Conservation (phyloP, 768 basidiomycete genomes). For the Lactifluus volemus region DNA sequence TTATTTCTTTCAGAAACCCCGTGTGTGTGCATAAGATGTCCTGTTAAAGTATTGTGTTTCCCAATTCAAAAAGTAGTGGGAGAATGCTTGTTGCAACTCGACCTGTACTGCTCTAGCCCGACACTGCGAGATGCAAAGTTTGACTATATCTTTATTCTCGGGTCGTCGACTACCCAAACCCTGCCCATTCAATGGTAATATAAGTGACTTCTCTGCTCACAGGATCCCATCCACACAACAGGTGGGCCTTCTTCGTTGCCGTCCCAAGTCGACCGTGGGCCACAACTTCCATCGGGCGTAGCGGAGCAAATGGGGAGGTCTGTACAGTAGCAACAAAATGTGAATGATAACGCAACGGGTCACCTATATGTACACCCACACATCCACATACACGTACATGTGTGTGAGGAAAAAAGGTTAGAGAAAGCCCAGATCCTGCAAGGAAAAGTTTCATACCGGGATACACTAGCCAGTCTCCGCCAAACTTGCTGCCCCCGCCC, state of each 20-base stretch:
- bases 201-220: conserved; percentile 56
- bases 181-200: conserved; percentile 84
- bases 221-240: conserved; percentile 86
- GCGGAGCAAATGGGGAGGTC: conserved; percentile 44
- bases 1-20: no score
- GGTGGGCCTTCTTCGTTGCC: conserved; percentile 92
- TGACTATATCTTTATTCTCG: no score
- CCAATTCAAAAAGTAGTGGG: no score
- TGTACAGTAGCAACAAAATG: conserved; percentile 87
- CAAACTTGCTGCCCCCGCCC: conserved; percentile 89
- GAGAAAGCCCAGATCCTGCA: background rate
- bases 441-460: conserved; percentile 54
- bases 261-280: conserved; percentile 94
- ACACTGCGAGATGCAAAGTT: no score
- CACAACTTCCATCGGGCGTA: conserved; percentile 89
- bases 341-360: conserved; percentile 93
- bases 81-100: no score
- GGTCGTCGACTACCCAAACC: conserved; percentile 52
- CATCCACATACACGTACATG: no score
- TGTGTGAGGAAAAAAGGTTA: background rate
- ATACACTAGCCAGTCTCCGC: conserved; percentile 93
- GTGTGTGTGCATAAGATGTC: no score
- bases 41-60: no score
- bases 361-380: conserved; percentile 41
- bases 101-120: no score